A percentile compares a stretch with the other conserved stretches of the same genome.
phyloP scores from a whole-genome alignment of 306 rosid species.

The Quercus robur region DNA sequence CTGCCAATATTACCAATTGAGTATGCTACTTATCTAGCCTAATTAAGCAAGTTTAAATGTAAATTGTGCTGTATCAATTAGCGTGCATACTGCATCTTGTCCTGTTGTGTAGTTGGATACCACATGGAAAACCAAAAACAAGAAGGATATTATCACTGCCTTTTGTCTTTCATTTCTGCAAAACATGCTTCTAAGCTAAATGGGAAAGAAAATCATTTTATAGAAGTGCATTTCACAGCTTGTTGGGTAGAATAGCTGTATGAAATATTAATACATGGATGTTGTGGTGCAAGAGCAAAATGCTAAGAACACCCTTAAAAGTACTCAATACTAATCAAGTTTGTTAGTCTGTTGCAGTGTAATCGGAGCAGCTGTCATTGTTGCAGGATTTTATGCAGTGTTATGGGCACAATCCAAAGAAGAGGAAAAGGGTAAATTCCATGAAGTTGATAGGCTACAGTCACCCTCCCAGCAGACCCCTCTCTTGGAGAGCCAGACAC shows the following conservation, averaged over 20 bases:
- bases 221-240: background rate
- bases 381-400: constrained; percentile 53
- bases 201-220: background rate
- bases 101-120: background rate
- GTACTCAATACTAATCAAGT: background rate
- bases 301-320: background rate
- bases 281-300: too few relatives aligned
- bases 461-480: constrained; percentile 29
- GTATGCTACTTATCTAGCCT: background rate
- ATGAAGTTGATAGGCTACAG: constrained; percentile 22
- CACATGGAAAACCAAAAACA: background rate
- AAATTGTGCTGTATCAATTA: background rate
- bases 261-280: too few relatives aligned
- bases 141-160: background rate
- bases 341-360: constrained; percentile 28
- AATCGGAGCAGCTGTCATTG: constrained; percentile 45
- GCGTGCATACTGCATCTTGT: background rate
- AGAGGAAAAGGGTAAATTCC: constrained; percentile 16
- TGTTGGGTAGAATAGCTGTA: too few relatives aligned
- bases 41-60: background rate
- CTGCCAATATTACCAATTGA: background rate
- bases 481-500: constrained; percentile 26
- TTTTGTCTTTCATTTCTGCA: background rate
- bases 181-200: background rate
- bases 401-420: constrained; percentile 56